Evolutionary conservation across 2,329 filamentous ascomycete species (phyloP).

Genomic region (Sarocladium oryzae): DNA sequence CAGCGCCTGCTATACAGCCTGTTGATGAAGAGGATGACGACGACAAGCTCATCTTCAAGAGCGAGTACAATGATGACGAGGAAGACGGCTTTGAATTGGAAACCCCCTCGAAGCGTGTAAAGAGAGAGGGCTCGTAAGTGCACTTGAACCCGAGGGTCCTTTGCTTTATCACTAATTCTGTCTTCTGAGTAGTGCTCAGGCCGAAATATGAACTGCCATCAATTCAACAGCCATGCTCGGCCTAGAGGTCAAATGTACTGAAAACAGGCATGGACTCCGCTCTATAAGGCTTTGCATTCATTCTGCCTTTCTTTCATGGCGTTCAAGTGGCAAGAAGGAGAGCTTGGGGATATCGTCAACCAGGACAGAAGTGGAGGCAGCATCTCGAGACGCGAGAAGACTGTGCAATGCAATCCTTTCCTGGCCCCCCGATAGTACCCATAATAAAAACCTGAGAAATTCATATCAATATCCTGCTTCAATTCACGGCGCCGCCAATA

Average conservation of each 20-base stretch:
- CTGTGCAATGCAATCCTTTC: too few species aligned
- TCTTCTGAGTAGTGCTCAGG: not conserved
- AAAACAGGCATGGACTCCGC: too few species aligned
- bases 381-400: not conserved
- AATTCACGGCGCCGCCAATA: too few species aligned
- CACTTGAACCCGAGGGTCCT: not conserved
- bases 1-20: not conserved
- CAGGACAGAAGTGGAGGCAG: not conserved
- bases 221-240: too few species aligned
- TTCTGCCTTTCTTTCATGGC: too few species aligned
- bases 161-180: not conserved
- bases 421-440: too few species aligned
- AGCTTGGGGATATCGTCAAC: not conserved
- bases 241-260: too few species aligned
- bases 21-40: slow-evolving; percentile 17
- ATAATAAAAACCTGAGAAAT: too few species aligned
- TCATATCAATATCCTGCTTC: too few species aligned
- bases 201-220: too few species aligned
- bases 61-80: slow-evolving; percentile 17
- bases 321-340: not conserved
- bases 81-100: slow-evolving; percentile 10
- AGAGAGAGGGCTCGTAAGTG: slow-evolving; percentile 10
- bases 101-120: slow-evolving; percentile 19
- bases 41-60: slow-evolving; percentile 17
- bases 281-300: not conserved